These are phyloP conservation scores for Bryoglossum gracile DNA, from an alignment of 495 filamentous ascomycete species.

Conservation along the genomic window DNA sequence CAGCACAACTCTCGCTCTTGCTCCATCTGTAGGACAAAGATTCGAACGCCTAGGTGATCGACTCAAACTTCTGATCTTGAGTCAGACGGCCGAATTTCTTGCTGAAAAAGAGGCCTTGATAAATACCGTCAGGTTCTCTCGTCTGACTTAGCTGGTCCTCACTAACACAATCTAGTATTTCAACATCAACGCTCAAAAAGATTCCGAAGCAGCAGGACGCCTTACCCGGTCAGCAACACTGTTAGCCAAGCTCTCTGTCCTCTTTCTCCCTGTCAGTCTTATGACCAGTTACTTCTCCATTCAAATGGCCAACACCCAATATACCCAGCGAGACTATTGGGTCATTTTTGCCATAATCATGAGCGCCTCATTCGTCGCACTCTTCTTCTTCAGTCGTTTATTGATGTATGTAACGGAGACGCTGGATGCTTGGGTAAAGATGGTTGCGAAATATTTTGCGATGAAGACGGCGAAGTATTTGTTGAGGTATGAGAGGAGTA, in stretches of 20 bases:
- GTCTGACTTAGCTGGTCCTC: neutral
- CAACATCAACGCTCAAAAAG: constrained; percentile 79
- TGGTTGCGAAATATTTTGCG: constrained; percentile 4
- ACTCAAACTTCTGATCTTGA: constrained; percentile 71
- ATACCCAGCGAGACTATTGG: constrained; percentile 64
- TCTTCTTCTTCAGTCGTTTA: constrained; percentile 46
- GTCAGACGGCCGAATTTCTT: constrained; percentile 71
- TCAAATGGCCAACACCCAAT: constrained; percentile 56
- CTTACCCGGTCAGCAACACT: constrained; percentile 77
- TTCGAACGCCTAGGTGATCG: constrained; percentile 73
- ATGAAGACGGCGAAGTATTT: too few relatives aligned
- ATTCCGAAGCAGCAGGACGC: constrained; percentile 70
- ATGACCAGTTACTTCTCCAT: constrained; percentile 82
- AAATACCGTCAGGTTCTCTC: constrained; percentile 38
- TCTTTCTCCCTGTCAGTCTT: constrained; percentile 78
- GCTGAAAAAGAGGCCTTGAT: constrained; percentile 73
- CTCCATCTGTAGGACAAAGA: constrained; percentile 57
- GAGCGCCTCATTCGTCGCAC: constrained; percentile 49
- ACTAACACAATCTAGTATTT: constrained; percentile 54
- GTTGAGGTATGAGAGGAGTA: too few relatives aligned
- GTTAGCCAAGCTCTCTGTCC: constrained; percentile 74
- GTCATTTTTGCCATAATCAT: constrained; percentile 61
- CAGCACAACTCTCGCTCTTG: too few relatives aligned
- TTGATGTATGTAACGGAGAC: constrained; percentile 43
- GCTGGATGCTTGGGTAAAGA: constrained; percentile 31